phyloP scores from a whole-genome alignment of 148 eudicot species.

The Hydrangea macrophylla region DNA sequence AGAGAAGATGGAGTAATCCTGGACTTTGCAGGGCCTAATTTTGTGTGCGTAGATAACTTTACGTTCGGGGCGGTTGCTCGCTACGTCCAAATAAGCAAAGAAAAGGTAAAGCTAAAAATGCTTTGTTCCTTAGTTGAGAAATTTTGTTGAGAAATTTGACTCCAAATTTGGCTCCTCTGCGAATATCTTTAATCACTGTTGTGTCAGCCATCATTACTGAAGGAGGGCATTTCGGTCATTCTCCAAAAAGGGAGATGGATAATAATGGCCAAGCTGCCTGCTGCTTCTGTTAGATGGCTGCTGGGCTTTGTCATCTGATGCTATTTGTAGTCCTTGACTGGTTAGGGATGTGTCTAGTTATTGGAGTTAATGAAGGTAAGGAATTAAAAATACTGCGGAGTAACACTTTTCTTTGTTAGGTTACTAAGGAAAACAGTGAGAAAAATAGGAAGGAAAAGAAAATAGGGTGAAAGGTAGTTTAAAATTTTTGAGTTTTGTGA shows the following conservation, averaged over 20 bases:
- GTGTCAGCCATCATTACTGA: not conserved
- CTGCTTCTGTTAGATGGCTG: not conserved
- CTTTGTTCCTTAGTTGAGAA: slow-evolving; percentile 15
- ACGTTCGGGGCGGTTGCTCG: slow-evolving; percentile 81
- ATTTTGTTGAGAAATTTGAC: too few relatives aligned
- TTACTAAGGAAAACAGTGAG: too few relatives aligned
- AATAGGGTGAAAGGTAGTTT: too few relatives aligned
- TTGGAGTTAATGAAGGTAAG: too few relatives aligned
- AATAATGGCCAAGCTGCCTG: not conserved
- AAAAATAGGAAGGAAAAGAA: too few relatives aligned
- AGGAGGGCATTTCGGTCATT: not conserved
- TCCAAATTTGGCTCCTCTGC: not conserved
- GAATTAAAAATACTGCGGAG: too few relatives aligned
- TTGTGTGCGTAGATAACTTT: slow-evolving; percentile 84
- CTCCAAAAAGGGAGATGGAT: not conserved
- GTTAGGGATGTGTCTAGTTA: too few relatives aligned
- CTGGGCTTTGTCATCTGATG: not conserved
- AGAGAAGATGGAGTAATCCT: slow-evolving; percentile 93
- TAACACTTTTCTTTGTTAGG: too few relatives aligned
- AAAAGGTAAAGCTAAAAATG: slow-evolving; percentile 45
- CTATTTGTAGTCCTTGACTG: not conserved
- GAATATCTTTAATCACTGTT: not conserved
- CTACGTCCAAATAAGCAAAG: slow-evolving; percentile 63
- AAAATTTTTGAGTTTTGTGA: too few relatives aligned
- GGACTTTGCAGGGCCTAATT: slow-evolving; percentile 98